Evolutionary conservation across 768 basidiomycete species (phyloP).

Genomic region (Pulveroboletus frians): DNA sequence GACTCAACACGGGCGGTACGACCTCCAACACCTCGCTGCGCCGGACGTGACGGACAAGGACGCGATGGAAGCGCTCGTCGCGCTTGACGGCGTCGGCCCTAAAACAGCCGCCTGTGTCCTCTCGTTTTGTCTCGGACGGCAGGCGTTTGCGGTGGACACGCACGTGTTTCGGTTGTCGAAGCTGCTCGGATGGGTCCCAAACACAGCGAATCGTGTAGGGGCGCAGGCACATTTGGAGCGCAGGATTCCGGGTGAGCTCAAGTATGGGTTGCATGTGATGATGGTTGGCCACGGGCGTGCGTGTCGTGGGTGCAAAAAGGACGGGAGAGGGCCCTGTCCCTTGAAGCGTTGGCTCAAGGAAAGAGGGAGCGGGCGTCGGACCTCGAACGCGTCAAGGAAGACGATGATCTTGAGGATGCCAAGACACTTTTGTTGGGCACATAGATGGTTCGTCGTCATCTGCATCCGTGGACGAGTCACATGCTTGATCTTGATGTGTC

Average conservation of each 20-base stretch:
- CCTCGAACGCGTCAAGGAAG: slow-evolving; percentile 9
- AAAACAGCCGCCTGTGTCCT: slow-evolving; percentile 62
- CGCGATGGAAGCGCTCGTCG: slow-evolving; percentile 54
- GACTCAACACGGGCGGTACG: slow-evolving; percentile 45
- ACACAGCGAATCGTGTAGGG: slow-evolving; percentile 41
- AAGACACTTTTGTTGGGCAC: background rate
- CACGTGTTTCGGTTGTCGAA: slow-evolving; percentile 54
- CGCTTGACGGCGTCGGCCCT: slow-evolving; percentile 55
- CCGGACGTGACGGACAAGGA: slow-evolving; percentile 37
- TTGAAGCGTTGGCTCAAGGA: slow-evolving; percentile 35
- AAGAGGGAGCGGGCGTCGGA: slow-evolving; percentile 15
- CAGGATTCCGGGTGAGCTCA: slow-evolving; percentile 46
- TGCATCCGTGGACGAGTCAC: too few species aligned
- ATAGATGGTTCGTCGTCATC: background rate
- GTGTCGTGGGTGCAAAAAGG: slow-evolving; percentile 50
- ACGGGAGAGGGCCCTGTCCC: slow-evolving; percentile 29
- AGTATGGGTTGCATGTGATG: slow-evolving; percentile 53
- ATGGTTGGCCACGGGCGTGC: slow-evolving; percentile 53
- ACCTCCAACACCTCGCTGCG: slow-evolving; percentile 49
- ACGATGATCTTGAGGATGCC: background rate
- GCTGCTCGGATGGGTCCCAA: slow-evolving; percentile 40
- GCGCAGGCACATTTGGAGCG: slow-evolving; percentile 56
- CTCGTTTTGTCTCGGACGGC: slow-evolving; percentile 54
- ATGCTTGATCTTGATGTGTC: background rate
- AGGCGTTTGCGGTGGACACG: slow-evolving; percentile 61